Conservation (phyloP, 306 rosid genomes). For the Trifolium fragiferum region DNA sequence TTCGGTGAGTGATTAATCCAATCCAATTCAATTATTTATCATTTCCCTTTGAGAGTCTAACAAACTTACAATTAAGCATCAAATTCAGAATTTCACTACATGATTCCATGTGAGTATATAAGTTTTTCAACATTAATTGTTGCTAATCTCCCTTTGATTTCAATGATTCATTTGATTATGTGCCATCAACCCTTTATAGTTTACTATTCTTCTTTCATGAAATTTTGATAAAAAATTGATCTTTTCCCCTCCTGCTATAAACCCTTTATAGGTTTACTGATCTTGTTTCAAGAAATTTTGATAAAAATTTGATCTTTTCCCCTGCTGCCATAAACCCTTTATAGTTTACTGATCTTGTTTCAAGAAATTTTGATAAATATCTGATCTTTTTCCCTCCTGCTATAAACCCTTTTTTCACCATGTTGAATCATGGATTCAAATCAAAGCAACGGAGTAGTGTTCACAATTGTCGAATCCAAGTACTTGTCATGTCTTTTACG, state of each 20-base stretch:
- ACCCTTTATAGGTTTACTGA: constrained; percentile 5
- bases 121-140: constrained; percentile 12
- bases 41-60: constrained; percentile 5
- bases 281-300: constrained; percentile 12
- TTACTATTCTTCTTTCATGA: neutral
- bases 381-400: constrained; percentile 1
- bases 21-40: neutral
- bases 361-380: constrained; percentile 16
- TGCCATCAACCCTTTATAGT: constrained; percentile 23
- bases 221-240: constrained; percentile 31
- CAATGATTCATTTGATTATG: constrained; percentile 11
- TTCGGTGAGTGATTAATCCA: constrained; percentile 2
- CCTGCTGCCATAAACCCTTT: neutral
- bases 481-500: constrained; percentile 47
- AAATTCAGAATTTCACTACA: constrained; percentile 13
- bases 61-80: neutral
- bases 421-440: constrained; percentile 73
- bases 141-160: constrained; percentile 23
- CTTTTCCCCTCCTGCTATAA: neutral
- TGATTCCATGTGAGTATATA: constrained; percentile 37
- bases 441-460: constrained; percentile 51
- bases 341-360: neutral
- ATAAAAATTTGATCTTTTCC: constrained; percentile 16
- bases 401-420: constrained; percentile 46
- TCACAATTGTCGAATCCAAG: constrained; percentile 43